phyloP scores from a whole-genome alignment of 208 protist genomes.

The Trypanosoma lewisi region DNA sequence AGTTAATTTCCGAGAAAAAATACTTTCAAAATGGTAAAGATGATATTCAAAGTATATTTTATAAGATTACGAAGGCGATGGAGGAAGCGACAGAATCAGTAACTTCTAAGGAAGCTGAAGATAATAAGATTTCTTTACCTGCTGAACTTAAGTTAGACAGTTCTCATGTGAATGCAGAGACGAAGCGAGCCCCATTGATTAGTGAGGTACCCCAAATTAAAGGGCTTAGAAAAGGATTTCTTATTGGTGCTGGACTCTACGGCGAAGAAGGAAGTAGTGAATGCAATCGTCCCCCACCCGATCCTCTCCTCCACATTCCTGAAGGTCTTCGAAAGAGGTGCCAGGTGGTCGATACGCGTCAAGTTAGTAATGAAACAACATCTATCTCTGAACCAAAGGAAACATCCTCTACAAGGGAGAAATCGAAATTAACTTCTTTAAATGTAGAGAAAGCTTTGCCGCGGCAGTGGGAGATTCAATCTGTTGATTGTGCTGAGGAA shows the following conservation, averaged over 20 bases:
- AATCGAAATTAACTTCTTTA: background rate
- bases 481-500: conserved; percentile 11
- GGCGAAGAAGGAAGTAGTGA: conserved; percentile 53
- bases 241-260: conserved; percentile 54
- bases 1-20: conserved; percentile 35
- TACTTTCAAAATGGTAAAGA: conserved; percentile 28
- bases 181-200: conserved; percentile 39
- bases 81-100: conserved; percentile 21
- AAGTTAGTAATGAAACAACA: conserved; percentile 2
- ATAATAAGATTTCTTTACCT: conserved; percentile 5
- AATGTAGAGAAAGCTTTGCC: background rate
- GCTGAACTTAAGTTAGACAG: conserved; percentile 19
- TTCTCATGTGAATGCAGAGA: conserved; percentile 5
- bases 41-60: conserved; percentile 17
- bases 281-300: conserved; percentile 41
- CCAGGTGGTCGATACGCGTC: conserved; percentile 68
- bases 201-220: conserved; percentile 47
- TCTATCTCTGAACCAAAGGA: background rate
- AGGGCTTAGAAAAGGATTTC: conserved; percentile 76
- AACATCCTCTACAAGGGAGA: background rate
- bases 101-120: background rate
- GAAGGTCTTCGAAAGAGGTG: conserved; percentile 66
- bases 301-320: conserved; percentile 74
- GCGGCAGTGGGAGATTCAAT: conserved; percentile 18
- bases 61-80: conserved; percentile 21